Base-by-base conservation (phyloP, 257 asterid genomes). In the Primulina tabacum region DNA sequence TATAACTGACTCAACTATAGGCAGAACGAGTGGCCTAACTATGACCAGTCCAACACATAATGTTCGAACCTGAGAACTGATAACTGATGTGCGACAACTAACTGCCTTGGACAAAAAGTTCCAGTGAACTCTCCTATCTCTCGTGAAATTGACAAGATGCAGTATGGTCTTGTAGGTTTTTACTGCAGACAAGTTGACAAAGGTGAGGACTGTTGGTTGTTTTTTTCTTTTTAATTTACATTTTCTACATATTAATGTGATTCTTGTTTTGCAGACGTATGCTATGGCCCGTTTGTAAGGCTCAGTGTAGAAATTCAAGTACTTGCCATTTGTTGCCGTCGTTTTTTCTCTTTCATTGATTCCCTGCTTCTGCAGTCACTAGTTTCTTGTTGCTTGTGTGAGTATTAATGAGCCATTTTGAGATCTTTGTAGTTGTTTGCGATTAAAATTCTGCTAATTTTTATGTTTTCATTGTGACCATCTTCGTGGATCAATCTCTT, bases 311-410 rank as follows among this genome's bases (percentile, higher is more conserved):
- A 89, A 75, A 71, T 86, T 73, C 96, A 93, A 81, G 96, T 87
- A 76, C 94, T 88, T 70, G 91, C 96, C 62, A 69, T 93, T 26
- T 87, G 88, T 79, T 90, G 96, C 83, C 81, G 89, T 70, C 83
- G 83, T 80, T 93, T 89, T 77, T 85, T 89, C 80, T 82, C 96
- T 69, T 73, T 60, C 76, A 67, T 90, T 77, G 88, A 84, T 78
- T 50, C 84, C 47, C 60, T 43, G 79, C 78, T 93, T 71, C 86
- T 93, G 76, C 88, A 88, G 74, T 89, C 99, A 73, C 79, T 93
- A 62, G 86, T 80, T 56, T 78, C 85, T 57, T 90, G 97, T 75
- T 93, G 99, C 90, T 79, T 89, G 72, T 78, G 99, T 93, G 84
- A 90, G 97, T 84, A 60, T 58, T 9, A 5, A 26, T n/a, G 28